phyloP scores from a whole-genome alignment of 2,329 filamentous ascomycete species.

The Myriosclerotinia duriaeana region DNA sequence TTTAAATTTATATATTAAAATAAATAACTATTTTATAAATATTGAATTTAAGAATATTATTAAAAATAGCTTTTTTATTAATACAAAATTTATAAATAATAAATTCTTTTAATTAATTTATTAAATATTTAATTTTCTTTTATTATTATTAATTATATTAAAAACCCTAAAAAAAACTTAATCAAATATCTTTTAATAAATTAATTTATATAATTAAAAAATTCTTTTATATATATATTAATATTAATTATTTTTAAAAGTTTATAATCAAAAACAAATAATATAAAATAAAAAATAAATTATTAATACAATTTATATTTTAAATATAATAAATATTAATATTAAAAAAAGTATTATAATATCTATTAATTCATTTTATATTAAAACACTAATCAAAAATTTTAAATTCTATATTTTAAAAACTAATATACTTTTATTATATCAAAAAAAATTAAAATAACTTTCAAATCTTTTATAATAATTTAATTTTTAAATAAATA shows the following conservation, averaged over 20 bases:
- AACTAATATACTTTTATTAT: too few species aligned
- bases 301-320: too few species aligned
- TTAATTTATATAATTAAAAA: background rate
- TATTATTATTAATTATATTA: background rate
- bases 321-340: too few species aligned
- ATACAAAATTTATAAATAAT: too few species aligned
- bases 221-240: background rate
- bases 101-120: background rate
- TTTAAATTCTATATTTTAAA: too few species aligned
- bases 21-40: background rate
- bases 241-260: background rate
- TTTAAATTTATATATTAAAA: too few species aligned
- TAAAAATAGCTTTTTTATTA: background rate
- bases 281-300: too few species aligned
- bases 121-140: background rate
- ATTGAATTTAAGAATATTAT: background rate
- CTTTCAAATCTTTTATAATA: too few species aligned
- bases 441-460: too few species aligned
- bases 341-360: too few species aligned
- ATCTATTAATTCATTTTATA: background rate
- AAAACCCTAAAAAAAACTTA: background rate
- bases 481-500: too few species aligned
- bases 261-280: too few species aligned
- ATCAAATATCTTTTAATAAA: background rate
- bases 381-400: background rate